A percentile compares a stretch with the other conserved stretches of the same genome.
Conservation (phyloP, 1,139 yeast species). For the Kodamaea sp. region DNA sequence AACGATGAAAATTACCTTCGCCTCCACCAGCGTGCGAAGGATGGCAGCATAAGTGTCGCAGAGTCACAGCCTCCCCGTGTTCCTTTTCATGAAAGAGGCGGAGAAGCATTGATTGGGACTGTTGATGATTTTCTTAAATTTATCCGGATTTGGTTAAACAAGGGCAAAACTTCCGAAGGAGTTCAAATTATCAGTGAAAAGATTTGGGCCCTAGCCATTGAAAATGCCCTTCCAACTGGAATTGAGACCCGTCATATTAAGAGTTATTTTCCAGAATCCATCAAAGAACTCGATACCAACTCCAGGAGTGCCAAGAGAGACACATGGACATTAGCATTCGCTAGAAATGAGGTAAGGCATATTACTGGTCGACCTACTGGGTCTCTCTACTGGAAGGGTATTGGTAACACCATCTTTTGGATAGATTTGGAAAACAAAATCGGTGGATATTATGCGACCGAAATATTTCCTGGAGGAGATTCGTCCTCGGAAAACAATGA, state of each 20-base stretch:
- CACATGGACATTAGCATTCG: neutral
- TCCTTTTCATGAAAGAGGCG: neutral
- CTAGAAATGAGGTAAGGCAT: neutral
- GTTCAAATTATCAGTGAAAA: neutral
- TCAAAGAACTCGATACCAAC: neutral
- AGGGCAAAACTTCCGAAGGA: neutral
- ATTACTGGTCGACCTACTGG: neutral
- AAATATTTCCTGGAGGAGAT: neutral
- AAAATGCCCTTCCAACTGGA: neutral
- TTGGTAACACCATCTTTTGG: neutral
- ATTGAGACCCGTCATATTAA: neutral
- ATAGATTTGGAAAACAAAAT: neutral
- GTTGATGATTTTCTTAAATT: neutral
- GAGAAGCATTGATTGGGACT: neutral
- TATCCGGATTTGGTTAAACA: neutral
- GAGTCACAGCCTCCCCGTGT: neutral
- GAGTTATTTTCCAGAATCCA: neutral
- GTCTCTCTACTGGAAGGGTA: neutral
- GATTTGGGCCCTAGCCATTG: neutral
- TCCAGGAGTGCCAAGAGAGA: neutral
- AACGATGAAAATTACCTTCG: neutral
- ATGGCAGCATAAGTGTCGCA: neutral
- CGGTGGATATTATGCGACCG: neutral
- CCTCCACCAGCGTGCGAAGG: neutral
- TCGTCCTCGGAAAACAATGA: no score